Base-by-base conservation (phyloP, 345 rosid genomes). In the Laguncularia racemosa region DNA sequence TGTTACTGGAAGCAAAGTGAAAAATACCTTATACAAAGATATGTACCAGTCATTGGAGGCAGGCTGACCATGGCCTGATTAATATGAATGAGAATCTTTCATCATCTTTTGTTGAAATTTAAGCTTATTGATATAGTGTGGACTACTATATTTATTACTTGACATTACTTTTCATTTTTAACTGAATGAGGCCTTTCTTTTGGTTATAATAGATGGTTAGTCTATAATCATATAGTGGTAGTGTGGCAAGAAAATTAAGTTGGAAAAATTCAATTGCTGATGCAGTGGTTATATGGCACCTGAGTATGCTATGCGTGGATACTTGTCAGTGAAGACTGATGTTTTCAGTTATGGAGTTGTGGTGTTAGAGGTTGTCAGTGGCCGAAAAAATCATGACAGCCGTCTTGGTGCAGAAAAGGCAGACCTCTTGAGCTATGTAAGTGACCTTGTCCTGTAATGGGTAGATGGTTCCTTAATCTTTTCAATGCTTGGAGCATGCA, bases 221-320 rank as follows among this genome's bases (percentile, higher is more conserved):
- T 33, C 40, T 33, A 33, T 33, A 33, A 6, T 10, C 40, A 33
- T 33, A 33, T 33, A 1, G 9, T 7, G 9, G 7, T 33, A 10
- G 11, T 4, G 11, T 20, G 26, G n/a, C 43, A 52, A 48, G 60
- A 43, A 28, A 43, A 11, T 15, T 23, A 48, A 59, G 61, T 38
- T 28, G 33, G 44, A n/a, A 23, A 13, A 14, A 38, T 59, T 6
- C 52, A 57, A 56, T 72, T 59, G 52, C 76, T 48, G 50, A 48
- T 79, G 83, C 79, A 88, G 96, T 67, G 95, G 96, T 65, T 91
- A 91, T 57, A 91, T 91, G 98, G 96, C 96, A 44, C 96, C 95
- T 48, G 97, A 88, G 67, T 91, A 91, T 79, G 96, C 89, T 6
- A 16, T 88, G 66, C 91, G 78, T 48, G 96, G 97, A 20, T 78